phyloP scores from a whole-genome alignment of 768 basidiomycete genomes.

The Tricholoma bakamatsutake region DNA sequence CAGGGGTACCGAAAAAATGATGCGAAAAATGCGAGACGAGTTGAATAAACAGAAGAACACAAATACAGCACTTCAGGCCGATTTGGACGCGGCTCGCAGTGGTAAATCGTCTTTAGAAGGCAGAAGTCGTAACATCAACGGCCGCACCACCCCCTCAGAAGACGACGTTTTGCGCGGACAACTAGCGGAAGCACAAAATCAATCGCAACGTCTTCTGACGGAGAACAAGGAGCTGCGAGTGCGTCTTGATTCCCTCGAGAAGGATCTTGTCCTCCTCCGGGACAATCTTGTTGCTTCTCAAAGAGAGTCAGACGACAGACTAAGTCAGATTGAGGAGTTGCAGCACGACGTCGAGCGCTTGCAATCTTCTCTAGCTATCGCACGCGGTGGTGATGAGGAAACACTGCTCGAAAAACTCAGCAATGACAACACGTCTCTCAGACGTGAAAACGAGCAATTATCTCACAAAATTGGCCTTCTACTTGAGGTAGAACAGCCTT shows the following conservation, averaged over 20 bases:
- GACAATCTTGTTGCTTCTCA: conserved; percentile 67
- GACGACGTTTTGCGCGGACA: conserved; percentile 71
- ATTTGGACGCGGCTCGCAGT: conserved; percentile 68
- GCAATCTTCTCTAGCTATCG: conserved; percentile 63
- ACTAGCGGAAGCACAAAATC: conserved; percentile 73
- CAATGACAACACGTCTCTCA: conserved; percentile 72
- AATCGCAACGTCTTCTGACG: conserved; percentile 59
- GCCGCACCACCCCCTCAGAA: conserved; percentile 75
- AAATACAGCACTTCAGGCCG: conserved; percentile 76
- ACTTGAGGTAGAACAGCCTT: conserved; percentile 78
- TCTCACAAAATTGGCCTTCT: conserved; percentile 89
- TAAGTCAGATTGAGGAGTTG: conserved; percentile 71
- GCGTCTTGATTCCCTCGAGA: conserved; percentile 69
- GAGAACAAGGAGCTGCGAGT: conserved; percentile 75
- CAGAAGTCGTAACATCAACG: conserved; percentile 49
- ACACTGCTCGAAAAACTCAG: conserved; percentile 76
- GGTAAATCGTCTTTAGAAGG: conserved; percentile 45
- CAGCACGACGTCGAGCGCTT: conserved; percentile 76
- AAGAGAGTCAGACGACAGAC: conserved; percentile 74
- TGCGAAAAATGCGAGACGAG: conserved; percentile 94
- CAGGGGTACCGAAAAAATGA: conserved; percentile 97
- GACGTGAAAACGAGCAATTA: conserved; percentile 82
- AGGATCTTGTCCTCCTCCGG: conserved; percentile 65
- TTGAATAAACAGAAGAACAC: conserved; percentile 83
- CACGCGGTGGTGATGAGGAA: conserved; percentile 74